Percentiles rank a stretch among this genome's conserved stretches.
phyloP scores from a whole-genome alignment of 306 rosid species.

The Quercus rubra region DNA sequence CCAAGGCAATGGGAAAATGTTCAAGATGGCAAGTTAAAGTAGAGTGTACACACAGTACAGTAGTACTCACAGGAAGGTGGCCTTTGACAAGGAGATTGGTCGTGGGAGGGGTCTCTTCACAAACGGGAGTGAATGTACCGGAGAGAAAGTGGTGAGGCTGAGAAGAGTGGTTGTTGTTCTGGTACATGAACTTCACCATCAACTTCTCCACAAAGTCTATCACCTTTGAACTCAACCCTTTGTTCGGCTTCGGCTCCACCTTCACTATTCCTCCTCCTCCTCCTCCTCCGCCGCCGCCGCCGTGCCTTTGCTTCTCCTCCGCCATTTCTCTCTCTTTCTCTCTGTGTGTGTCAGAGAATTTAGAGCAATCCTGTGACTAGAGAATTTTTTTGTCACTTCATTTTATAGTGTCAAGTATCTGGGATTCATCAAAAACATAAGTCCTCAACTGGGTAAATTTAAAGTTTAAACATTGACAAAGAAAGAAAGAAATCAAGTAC shows the following conservation, averaged over 20 bases:
- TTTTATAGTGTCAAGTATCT: no score
- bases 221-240: constrained; percentile 54
- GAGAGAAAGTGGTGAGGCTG: constrained; percentile 69
- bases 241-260: constrained; percentile 67
- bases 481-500: no score
- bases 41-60: no score
- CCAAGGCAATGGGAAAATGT: no score
- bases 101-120: constrained; percentile 78
- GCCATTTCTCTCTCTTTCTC: not conserved
- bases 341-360: no score
- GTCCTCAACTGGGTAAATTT: no score
- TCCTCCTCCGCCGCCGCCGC: constrained; percentile 20
- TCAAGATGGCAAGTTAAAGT: no score
- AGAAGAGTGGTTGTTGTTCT: constrained; percentile 36
- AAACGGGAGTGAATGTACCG: constrained; percentile 81
- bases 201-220: constrained; percentile 68
- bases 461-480: no score
- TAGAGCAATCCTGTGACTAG: no score
- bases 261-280: constrained; percentile 26
- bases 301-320: not conserved
- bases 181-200: constrained; percentile 55
- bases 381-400: no score
- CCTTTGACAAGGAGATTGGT: constrained; percentile 61
- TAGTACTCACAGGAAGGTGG: constrained; percentile 64
- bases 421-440: no score